A percentile compares a stretch with the other conserved stretches of the same genome.
Evolutionary conservation across 257 asterid genomes (phyloP).

Genomic region (Scutellaria baicalensis): DNA sequence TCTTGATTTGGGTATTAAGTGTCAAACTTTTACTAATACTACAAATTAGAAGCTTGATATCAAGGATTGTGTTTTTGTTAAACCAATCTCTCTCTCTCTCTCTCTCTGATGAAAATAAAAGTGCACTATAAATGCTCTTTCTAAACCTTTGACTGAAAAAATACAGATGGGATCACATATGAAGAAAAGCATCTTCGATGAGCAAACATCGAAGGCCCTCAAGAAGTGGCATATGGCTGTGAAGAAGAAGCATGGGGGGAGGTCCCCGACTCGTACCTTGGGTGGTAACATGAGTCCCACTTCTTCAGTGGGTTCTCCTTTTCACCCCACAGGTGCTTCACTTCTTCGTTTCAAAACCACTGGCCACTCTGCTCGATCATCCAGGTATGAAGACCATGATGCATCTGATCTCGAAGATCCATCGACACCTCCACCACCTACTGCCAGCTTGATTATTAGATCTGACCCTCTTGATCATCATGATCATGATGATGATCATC

Average conservation of each 20-base stretch:
- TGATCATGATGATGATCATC: conserved; percentile 16
- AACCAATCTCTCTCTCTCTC: neutral
- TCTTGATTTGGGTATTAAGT: no score
- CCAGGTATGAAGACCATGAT: conserved; percentile 33
- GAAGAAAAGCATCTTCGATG: conserved; percentile 86
- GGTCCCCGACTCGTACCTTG: conserved; percentile 44
- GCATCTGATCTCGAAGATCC: conserved; percentile 65
- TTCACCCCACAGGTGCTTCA: conserved; percentile 37
- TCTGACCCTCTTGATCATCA: conserved; percentile 12
- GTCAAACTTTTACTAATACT: no score
- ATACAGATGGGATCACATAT: conserved; percentile 82
- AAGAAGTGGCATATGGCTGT: conserved; percentile 91
- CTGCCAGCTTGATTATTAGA: conserved; percentile 36
- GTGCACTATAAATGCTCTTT: no score
- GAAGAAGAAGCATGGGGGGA: conserved; percentile 58
- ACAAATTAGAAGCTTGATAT: no score
- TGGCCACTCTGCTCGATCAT: conserved; percentile 44
- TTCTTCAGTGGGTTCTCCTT: conserved; percentile 57
- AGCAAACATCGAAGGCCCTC: conserved; percentile 83
- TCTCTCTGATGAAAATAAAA: neutral
- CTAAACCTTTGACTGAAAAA: neutral
- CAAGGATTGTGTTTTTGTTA: no score
- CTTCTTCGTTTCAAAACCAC: conserved; percentile 69
- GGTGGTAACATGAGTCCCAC: conserved; percentile 62
- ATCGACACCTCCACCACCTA: conserved; percentile 30